Base-by-base conservation (phyloP, 192 early-diverging fungal genomes). In the Backusella luteola region DNA sequence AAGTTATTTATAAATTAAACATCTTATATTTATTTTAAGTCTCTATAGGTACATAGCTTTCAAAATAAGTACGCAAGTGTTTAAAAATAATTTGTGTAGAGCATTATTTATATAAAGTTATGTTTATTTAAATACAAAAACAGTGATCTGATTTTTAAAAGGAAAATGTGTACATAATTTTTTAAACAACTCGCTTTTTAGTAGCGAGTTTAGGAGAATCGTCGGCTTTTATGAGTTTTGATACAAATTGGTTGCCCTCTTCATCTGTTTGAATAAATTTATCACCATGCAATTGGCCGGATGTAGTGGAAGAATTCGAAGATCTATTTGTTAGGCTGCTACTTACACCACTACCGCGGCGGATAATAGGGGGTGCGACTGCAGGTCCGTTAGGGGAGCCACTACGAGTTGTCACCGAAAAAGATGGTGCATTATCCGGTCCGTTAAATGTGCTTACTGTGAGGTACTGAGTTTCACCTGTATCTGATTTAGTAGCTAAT, bases 171-270 rank as follows among this genome's bases (percentile, higher is more conserved):
- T 23, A 29, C 29, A 23, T 23, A 2, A 14, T 63, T 29, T 63
- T 63, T 63, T 63, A 63, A 63, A 63, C 56, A 63, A 63, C 23
- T 63, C 56, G 56, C 56, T 63, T 63, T 12, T 23, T 63, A 29
- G 56, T 3, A 71, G 26, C 26, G 17, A 44, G 44, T 49, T 67
- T 70, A 41, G 73, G 67, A 39, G 69, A 44, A 3, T 77, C 66
- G 21, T 73, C 56, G 4, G 76, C 80, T 38, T 78, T 81, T 21
- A 68, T 77, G 72, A 81, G 69, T 46, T 81, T 81, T 63, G 70
- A 46, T 39, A 71, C 73, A 26, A 81, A 41, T 52, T 77, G 76
- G 44, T 77, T 77, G 1, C 80, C 80, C 49, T 81, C 76, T 66
- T 81, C 76, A 67, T 78, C 73, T 53, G 73, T 78, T 39, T 77